Evolutionary conservation across 805 yeast genomes (phyloP), one percentile per base, ranked within the genome.

Genomic region (Wickerhamiella azyma): DNA sequence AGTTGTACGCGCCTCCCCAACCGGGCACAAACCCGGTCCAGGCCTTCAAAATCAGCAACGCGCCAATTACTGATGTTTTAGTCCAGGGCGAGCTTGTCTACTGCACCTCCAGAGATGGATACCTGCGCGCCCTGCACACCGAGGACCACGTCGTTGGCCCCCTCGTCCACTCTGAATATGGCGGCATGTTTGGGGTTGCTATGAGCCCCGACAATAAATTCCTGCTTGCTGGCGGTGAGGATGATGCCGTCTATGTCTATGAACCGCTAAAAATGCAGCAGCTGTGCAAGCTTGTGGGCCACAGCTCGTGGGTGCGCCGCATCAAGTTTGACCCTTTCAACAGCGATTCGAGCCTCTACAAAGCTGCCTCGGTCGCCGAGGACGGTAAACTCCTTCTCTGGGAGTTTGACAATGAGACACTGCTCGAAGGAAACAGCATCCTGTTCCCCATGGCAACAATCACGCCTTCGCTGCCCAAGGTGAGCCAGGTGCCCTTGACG

Each of bases 91-190:
- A 28, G 11, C 39, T 73, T 5, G 44, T 74, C 7, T 72, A 77
- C 0, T 56, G 77, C n/a, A 74, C 81, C 0, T 66, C 76, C 6
- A 81, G 76, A 50, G 85, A 80, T 56, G 92, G 86, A 2, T 72
- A 71, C 50, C 62, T 78, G 21, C 63, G 81, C 40, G 53, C 81
- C 14, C 63, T 81, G 40, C 80, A 79, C 56, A 57, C 79, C 2
- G 54, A 56, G 19, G 58, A 56, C 5, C 76, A 73, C 50, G 48
- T 46, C 9, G 48, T 72, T 3, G 55, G 74, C 1, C 88, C 79
- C 53, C 64, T 79, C 1, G 59, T 75, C 29, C 76, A 83, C 3
- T 71, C 80, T 30, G 79, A 77, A 55, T 82, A 77, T 57, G 83
- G 80, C 30, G 85, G 85, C 0, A 62, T 79, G 9, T 60, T 72